A percentile compares a stretch with the other conserved stretches of the same genome.
Conservation (phyloP, 768 basidiomycete genomes). For the Postia placenta region DNA sequence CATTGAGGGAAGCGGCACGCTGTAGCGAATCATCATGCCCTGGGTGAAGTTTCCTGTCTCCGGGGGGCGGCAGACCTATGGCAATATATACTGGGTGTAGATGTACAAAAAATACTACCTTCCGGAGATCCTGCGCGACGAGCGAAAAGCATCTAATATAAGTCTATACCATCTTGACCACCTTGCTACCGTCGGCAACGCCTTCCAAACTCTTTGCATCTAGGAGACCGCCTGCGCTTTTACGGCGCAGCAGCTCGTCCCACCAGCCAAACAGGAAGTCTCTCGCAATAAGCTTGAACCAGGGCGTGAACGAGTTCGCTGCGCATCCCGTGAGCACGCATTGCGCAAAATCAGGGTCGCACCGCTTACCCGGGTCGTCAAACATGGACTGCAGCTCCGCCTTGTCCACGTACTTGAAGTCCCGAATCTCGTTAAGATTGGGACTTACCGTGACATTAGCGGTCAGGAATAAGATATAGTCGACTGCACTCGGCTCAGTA, state of each 20-base stretch:
- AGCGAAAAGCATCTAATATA: no score
- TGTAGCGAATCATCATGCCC: no score
- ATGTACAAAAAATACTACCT: no score
- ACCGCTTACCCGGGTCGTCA: slow-evolving; percentile 54
- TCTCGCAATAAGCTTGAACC: slow-evolving; percentile 97
- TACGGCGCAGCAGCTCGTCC: slow-evolving; percentile 77
- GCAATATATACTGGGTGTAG: no score
- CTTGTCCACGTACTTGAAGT: slow-evolving; percentile 87
- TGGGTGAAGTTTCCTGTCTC: no score
- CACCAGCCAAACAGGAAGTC: slow-evolving; percentile 99
- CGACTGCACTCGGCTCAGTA: slow-evolving; percentile 50
- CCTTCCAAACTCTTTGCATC: slow-evolving; percentile 58
- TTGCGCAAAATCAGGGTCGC: no score
- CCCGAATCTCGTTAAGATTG: slow-evolving; percentile 89
- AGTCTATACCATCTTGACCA: slow-evolving; percentile 55
- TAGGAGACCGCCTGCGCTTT: slow-evolving; percentile 48
- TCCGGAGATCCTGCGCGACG: no score
- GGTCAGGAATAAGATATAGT: slow-evolving; percentile 95
- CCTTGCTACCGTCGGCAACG: slow-evolving; percentile 65
- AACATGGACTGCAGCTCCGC: slow-evolving; percentile 91
- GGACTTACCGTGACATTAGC: slow-evolving; percentile 77
- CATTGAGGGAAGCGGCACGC: no score
- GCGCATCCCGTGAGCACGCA: slow-evolving; percentile 2
- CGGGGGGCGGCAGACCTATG: no score
- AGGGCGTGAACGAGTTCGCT: slow-evolving; percentile 93